Percentiles rank a stretch among this genome's conserved stretches.
phyloP scores from a whole-genome alignment of 140 eudicot species.

The Oenanthe javanica region DNA sequence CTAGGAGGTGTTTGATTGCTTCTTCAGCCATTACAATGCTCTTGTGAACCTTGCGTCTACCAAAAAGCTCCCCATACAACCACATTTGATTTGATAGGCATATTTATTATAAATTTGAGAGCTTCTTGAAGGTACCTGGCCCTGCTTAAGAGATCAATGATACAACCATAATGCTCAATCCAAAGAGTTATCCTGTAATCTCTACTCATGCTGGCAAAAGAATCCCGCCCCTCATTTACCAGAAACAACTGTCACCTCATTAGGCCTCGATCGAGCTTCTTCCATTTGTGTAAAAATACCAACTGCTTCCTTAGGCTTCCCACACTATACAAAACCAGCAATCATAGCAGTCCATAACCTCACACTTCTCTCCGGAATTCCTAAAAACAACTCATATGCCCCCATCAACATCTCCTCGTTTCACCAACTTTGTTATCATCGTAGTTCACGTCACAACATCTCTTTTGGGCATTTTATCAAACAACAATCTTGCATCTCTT shows the following conservation, averaged over 20 bases:
- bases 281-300: slow-evolving; percentile 35
- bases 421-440: slow-evolving; percentile 44
- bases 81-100: slow-evolving; percentile 41
- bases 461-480: slow-evolving; percentile 40
- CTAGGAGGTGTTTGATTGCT: slow-evolving; percentile 41
- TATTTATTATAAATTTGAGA: slow-evolving; percentile 26
- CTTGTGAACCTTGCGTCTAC: slow-evolving; percentile 47
- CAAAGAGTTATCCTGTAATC: slow-evolving; percentile 34
- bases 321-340: slow-evolving; percentile 43
- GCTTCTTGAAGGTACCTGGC: slow-evolving; percentile 43
- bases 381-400: slow-evolving; percentile 25
- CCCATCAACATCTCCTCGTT: slow-evolving; percentile 28
- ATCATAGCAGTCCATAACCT: slow-evolving; percentile 51
- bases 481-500: slow-evolving; percentile 27
- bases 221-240: slow-evolving; percentile 21
- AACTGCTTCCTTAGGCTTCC: slow-evolving; percentile 33
- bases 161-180: slow-evolving; percentile 49
- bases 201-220: slow-evolving; percentile 32
- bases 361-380: slow-evolving; percentile 40
- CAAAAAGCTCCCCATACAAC: slow-evolving; percentile 52
- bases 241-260: slow-evolving; percentile 18
- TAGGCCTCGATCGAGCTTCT: slow-evolving; percentile 25
- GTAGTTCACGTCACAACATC: slow-evolving; percentile 50
- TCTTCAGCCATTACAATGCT: slow-evolving; percentile 44
- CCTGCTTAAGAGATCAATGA: slow-evolving; percentile 45